Conservation (phyloP, 805 yeast genomes). For the Candida schatavii region DNA sequence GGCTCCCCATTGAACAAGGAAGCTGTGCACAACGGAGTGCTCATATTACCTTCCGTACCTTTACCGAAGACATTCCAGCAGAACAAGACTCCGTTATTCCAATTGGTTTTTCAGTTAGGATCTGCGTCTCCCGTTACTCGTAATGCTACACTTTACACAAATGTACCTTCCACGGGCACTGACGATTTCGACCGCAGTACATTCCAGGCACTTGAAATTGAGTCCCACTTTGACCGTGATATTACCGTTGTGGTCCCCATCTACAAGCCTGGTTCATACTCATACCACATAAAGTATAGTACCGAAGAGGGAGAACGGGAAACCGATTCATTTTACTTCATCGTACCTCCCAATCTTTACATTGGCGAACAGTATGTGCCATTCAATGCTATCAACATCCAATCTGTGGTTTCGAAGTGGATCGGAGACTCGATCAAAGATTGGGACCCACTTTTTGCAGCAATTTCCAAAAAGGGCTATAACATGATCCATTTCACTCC, state of each 20-base stretch:
- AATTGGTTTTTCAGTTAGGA: constrained; percentile 59
- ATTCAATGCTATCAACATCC: constrained; percentile 75
- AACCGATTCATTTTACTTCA: constrained; percentile 67
- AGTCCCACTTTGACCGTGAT: constrained; percentile 63
- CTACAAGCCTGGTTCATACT: constrained; percentile 73
- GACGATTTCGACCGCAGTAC: constrained; percentile 53
- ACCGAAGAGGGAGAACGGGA: constrained; percentile 27
- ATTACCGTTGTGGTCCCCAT: constrained; percentile 58
- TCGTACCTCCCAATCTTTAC: constrained; percentile 72
- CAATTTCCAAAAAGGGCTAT: constrained; percentile 72
- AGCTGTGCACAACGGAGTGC: constrained; percentile 43
- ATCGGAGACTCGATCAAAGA: constrained; percentile 51
- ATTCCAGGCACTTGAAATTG: constrained; percentile 51
- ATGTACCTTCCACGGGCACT: constrained; percentile 51
- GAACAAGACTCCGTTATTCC: constrained; percentile 41
- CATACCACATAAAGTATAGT: constrained; percentile 63
- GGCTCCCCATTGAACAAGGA: constrained; percentile 46
- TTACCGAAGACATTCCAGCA: constrained; percentile 27
- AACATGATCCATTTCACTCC: constrained; percentile 98
- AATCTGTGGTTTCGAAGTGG: constrained; percentile 89
- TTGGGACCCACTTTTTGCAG: constrained; percentile 68
- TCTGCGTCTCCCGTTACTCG: constrained; percentile 75
- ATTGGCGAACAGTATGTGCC: constrained; percentile 58
- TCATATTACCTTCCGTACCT: constrained; percentile 48
- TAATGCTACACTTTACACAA: constrained; percentile 70